phyloP scores from a whole-genome alignment of 805 yeast genomes.

The Lipomyces japonicus region DNA sequence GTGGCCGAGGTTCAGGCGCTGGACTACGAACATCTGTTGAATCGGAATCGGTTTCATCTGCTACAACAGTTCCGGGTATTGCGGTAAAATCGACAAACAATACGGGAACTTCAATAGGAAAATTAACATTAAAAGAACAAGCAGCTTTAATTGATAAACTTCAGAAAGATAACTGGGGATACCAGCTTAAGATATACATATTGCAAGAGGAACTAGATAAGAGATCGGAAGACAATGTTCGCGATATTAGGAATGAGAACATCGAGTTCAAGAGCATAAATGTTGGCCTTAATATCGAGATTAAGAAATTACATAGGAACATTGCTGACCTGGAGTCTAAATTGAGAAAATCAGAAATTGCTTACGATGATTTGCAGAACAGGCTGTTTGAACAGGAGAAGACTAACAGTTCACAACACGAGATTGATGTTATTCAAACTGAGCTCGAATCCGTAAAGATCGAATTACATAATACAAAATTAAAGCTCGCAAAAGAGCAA shows the following conservation, averaged over 20 bases:
- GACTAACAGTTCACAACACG: neutral
- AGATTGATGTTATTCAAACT: constrained; percentile 2
- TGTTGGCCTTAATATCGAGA: constrained; percentile 25
- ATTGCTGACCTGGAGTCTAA: constrained; percentile 21
- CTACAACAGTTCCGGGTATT: constrained; percentile 1
- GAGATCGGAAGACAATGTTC: constrained; percentile 29
- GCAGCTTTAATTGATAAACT: constrained; percentile 29
- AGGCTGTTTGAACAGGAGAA: constrained; percentile 2
- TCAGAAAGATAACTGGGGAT: constrained; percentile 31
- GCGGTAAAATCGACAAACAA: constrained; percentile 3
- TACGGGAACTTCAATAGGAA: constrained; percentile 17
- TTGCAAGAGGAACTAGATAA: constrained; percentile 29
- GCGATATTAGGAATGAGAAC: constrained; percentile 28
- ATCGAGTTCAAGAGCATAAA: constrained; percentile 28
- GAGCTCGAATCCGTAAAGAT: constrained; percentile 11
- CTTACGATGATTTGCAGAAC: neutral
- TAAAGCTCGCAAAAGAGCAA: constrained; percentile 9
- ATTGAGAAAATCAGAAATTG: constrained; percentile 6
- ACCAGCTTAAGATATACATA: constrained; percentile 28
- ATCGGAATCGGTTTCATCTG: neutral
- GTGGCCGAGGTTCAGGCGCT: neutral
- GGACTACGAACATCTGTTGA: neutral
- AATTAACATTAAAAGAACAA: constrained; percentile 30
- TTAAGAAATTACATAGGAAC: constrained; percentile 21
- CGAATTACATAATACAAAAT: constrained; percentile 14